Conservation (phyloP, 305 asterid genomes). For the Fraxinus sp. region DNA sequence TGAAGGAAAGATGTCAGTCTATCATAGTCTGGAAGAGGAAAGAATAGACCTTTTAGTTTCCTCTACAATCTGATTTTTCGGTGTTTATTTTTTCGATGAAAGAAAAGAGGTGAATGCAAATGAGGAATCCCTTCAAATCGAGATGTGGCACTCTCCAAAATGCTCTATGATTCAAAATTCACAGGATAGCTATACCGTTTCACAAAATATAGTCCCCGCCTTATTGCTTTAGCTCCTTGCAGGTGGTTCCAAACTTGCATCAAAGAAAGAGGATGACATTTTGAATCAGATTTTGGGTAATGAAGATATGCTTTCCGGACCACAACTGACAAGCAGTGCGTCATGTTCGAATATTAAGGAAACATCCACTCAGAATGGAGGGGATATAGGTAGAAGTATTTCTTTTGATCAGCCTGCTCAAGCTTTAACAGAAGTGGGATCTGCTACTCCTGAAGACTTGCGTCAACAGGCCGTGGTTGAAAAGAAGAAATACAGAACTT, state of each 20-base stretch:
- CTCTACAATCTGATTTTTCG: background rate
- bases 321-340: constrained; percentile 38
- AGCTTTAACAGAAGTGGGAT: constrained; percentile 35
- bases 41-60: background rate
- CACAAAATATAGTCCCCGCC: background rate
- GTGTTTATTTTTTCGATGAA: background rate
- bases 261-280: constrained; percentile 63
- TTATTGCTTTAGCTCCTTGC: constrained; percentile 25
- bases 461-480: constrained; percentile 79
- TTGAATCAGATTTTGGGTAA: constrained; percentile 49
- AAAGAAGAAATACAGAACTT: constrained; percentile 67
- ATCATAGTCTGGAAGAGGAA: background rate
- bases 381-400: constrained; percentile 31
- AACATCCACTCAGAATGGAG: constrained; percentile 35
- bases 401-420: constrained; percentile 38
- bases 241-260: constrained; percentile 68
- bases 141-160: background rate
- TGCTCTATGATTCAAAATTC: constrained; percentile 7
- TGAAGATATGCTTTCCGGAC: constrained; percentile 36
- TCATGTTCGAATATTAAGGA: constrained; percentile 56
- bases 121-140: background rate
- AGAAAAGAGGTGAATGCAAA: background rate
- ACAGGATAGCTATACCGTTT: background rate
- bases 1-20: background rate
- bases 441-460: constrained; percentile 77